phyloP scores from a whole-genome alignment of 345 rosid species.

The Pistacia vera region DNA sequence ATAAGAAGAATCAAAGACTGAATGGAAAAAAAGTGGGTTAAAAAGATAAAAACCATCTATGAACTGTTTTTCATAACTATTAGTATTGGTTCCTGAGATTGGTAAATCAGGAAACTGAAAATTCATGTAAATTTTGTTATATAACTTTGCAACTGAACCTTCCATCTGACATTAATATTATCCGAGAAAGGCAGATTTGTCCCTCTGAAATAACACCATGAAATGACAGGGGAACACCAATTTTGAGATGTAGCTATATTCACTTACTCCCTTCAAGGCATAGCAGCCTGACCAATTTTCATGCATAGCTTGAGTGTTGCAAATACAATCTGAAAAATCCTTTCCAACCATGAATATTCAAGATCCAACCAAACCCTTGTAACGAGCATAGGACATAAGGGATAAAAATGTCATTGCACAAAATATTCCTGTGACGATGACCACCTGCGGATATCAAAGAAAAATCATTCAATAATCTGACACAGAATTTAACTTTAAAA shows the following conservation, averaged over 20 bases:
- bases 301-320: background rate
- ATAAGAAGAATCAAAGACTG: background rate
- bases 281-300: background rate
- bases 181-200: background rate
- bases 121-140: background rate
- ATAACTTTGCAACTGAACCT: background rate
- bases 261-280: background rate
- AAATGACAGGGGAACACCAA: background rate
- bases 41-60: background rate
- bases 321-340: background rate
- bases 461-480: background rate
- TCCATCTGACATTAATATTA: constrained; percentile 3
- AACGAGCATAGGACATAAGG: constrained; percentile 78
- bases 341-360: constrained; percentile 30
- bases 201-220: background rate
- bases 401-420: constrained; percentile 47
- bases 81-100: constrained; percentile 2
- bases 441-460: constrained; percentile 51
- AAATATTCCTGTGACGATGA: constrained; percentile 44
- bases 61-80: constrained; percentile 4
- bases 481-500: background rate
- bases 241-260: background rate
- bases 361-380: constrained; percentile 90
- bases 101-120: constrained; percentile 2
- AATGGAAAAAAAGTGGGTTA: no score